Evolutionary conservation across 306 rosid genomes (phyloP).

Genomic region (Rosa rugosa): DNA sequence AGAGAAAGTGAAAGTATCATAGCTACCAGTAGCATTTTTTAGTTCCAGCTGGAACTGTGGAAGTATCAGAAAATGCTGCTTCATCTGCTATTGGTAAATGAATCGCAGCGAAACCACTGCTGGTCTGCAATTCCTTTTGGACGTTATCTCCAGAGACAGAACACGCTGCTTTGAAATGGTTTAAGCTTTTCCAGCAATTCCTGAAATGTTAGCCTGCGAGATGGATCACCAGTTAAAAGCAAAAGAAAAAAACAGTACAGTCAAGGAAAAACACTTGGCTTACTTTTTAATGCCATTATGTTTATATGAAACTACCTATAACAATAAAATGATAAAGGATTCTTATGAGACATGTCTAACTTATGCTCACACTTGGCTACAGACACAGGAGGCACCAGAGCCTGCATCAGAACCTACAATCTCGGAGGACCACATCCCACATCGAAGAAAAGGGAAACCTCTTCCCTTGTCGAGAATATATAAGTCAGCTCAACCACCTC

Average conservation of each 20-base stretch:
- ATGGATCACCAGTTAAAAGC: conserved; percentile 60
- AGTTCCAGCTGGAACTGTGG: not conserved
- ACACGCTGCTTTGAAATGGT: conserved; percentile 75
- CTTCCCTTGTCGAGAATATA: too few species aligned
- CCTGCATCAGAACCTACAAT: too few species aligned
- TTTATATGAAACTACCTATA: not conserved
- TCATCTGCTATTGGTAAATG: conserved; percentile 6
- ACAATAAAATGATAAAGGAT: not conserved
- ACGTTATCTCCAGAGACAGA: conserved; percentile 43
- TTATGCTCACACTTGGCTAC: not conserved
- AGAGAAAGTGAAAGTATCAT: not conserved
- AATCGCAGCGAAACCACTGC: conserved; percentile 5
- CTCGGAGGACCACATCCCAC: too few species aligned
- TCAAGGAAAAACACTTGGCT: not conserved
- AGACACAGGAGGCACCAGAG: not conserved
- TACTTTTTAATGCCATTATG: not conserved
- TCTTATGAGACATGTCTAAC: not conserved
- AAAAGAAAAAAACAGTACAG: not conserved
- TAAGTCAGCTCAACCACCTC: too few species aligned
- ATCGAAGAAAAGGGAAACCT: too few species aligned
- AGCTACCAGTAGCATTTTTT: not conserved
- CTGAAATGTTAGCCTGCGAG: conserved; percentile 72
- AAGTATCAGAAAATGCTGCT: not conserved
- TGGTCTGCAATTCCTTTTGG: conserved; percentile 58
- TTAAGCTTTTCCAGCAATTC: conserved; percentile 66